Evolutionary conservation across 1,139 yeast species (phyloP), one percentile per base, ranked within the genome.

Genomic region (Arxiozyma slooffiae): DNA sequence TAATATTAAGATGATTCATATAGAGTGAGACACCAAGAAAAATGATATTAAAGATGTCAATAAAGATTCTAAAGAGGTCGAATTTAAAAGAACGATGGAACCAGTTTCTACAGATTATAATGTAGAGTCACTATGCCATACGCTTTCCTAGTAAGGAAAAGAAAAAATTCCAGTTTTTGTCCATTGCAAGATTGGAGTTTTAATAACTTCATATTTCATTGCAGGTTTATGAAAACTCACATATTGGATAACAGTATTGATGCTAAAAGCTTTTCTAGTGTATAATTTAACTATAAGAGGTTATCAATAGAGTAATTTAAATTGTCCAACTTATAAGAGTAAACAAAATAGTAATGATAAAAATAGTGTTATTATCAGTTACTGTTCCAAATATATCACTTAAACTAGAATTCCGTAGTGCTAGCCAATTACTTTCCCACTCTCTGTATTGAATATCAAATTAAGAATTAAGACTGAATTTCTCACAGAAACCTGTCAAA

Each of bases 131-230:
- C 77, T 1, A 71, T 74, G 48, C 84, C 85, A 0, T 69, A 89
- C 22, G 78, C 80, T 54, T 69, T 79, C 46, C 73, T 88, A 57
- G 73, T 84, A 18, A 81, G 84, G 61, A 71, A 73, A 38, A 75
- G 77, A 42, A 71, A 75, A 57, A 78, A 82, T 14, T n/a, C 96
- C 97, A 0, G 72, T 85, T 9, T 90, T 85, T 63, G 67, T 92
- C 4, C 96, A 90, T 66, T 90, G 97, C 66, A 71, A 83, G 30
- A 90, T 87, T 63, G 97, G 97, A 0, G 89, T 95, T 7, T 92
- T 88, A 57, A 85, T 87, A 1, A 85, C 95, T 0, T 80, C 94
- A 37, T 72, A 92, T 48, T 79, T 88, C 2, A 77, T 90, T 38
- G 97, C 97, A 7, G 88, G 97, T 64, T 71, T 89, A 43, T 71